Evolutionary conservation across 345 rosid genomes (phyloP).

Genomic region (Dipteronia dyeriana): DNA sequence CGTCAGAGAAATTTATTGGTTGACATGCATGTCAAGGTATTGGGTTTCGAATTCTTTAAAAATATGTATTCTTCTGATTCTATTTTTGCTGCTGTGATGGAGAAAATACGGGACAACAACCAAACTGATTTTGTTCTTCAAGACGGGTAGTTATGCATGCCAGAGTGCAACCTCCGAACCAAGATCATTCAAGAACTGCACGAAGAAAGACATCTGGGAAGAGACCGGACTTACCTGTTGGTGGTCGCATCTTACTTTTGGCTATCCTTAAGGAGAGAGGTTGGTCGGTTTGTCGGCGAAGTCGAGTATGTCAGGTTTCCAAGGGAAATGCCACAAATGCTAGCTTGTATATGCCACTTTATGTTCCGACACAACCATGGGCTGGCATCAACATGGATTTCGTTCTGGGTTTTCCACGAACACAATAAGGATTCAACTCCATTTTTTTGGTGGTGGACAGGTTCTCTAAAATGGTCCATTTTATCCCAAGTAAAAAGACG

Average conservation of each 20-base stretch:
- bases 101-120: too few species aligned
- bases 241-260: background rate
- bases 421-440: background rate
- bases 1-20: too few species aligned
- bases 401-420: background rate
- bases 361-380: background rate
- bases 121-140: too few species aligned
- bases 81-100: too few species aligned
- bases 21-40: too few species aligned
- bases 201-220: background rate
- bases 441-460: slow-evolving; percentile 3
- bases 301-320: background rate
- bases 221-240: background rate
- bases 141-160: background rate
- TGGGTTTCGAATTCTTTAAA: too few species aligned
- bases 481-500: too few species aligned
- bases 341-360: background rate
- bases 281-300: background rate
- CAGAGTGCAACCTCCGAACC: background rate
- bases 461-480: background rate
- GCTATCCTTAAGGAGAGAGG: background rate
- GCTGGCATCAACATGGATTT: background rate
- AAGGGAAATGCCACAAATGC: background rate
- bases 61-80: too few species aligned
- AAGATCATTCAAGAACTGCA: background rate